Base-by-base conservation (phyloP, 192 early-diverging fungal genomes). In the Entomortierella parvispora region DNA sequence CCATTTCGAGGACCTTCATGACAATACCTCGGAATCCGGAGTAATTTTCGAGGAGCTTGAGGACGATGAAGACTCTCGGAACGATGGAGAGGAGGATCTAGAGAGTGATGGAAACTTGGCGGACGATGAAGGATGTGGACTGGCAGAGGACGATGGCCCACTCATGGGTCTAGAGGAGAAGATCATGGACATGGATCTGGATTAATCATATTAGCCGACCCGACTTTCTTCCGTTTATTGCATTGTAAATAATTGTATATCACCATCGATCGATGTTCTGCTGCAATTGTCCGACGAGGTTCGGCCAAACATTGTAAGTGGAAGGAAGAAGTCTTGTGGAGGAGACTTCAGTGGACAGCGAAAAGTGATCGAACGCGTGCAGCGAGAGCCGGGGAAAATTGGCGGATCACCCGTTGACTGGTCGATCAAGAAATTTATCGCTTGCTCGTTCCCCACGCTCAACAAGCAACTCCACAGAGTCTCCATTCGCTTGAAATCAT, bases 181-280 rank as follows among this genome's bases (percentile, higher is more conserved):
- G 34, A 62, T 58, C 58, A 76, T 67, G 58, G 65, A 67, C 32
- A 62, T 76, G 65, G 71, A 76, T 20, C 59, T 75, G n/a, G 51
- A 75, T 25, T 75, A 67, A 37, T 23, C 3, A 29, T 48, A 42
- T 12, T 37, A 31, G 9, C 4, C 12, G 12, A 25, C 23, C 10
- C 9, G n/a, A n/a, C n/a, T n/a, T n/a, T n/a, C n/a, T n/a, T 15
- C 2, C 37, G 3, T n/a, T 7, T 17, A 28, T 9, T 28, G 22
- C 31, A n/a, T 42, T 51, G 48, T 34, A 42, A 45, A 48, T 32
- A 48, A 22, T 44, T 29, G 22, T 9, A 46, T 7, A 49, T 47
- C 45, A 47, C 47, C 28, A 22, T 29, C 32, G 29, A 15, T 26
- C n/a, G 22, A 4, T 44, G 42, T 23, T 55, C 17, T 32, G 15